Conservation (phyloP, 371 early-diverging fungal species). For the Chytridiales sp. region DNA sequence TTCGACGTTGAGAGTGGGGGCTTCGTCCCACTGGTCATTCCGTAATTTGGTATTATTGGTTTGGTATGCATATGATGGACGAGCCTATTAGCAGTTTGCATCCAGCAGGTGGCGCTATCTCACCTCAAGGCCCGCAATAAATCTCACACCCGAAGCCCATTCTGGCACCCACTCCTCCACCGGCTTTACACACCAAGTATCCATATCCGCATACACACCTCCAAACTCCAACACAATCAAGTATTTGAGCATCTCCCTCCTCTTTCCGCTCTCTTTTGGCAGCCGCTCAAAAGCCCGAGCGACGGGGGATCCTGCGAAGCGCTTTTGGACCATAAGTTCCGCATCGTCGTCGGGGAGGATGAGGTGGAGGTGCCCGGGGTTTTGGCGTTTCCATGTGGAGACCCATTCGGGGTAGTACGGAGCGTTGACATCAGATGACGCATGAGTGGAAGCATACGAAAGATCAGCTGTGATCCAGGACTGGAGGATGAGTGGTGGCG, state of each 20-base stretch:
- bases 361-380: no score
- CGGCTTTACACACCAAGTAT: constrained; percentile 10
- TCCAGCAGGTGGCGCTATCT: background rate
- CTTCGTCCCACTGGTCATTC: background rate
- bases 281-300: no score
- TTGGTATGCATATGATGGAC: background rate
- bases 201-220: constrained; percentile 20
- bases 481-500: no score
- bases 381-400: no score
- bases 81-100: background rate
- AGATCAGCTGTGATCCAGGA: no score
- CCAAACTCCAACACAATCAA: constrained; percentile 12
- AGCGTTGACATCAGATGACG: no score
- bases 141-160: background rate
- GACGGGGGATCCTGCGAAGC: no score
- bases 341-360: no score
- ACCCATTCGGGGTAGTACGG: no score
- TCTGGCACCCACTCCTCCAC: constrained; percentile 6
- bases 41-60: background rate
- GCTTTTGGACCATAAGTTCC: no score
- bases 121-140: background rate
- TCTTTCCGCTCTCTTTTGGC: no score
- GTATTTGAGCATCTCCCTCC: constrained; percentile 18
- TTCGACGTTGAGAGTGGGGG: background rate
- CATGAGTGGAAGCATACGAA: no score